Evolutionary conservation across 257 asterid genomes (phyloP), one percentile per base, ranked within the genome.

Genomic region (Forsythia suspensa): DNA sequence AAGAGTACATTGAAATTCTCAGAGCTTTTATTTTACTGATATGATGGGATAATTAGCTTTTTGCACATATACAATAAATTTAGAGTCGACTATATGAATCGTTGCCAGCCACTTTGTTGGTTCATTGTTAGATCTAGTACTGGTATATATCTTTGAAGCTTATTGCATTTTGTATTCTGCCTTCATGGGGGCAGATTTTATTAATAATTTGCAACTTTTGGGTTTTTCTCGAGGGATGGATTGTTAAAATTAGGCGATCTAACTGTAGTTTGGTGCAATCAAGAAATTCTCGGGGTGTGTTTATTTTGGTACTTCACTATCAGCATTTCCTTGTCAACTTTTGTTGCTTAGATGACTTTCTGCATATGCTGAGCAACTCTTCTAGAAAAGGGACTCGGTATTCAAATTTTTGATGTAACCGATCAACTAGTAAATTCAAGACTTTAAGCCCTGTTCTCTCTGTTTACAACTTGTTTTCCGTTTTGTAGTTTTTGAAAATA

Each of bases 331-430:
- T 8, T 61, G 34, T 61, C 36, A 61, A 24, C 40, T 63, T 63
- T 63, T 63, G n/a, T 63, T 63, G n/a, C 40, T 63, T 63, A 11
- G 70, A 63, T 29, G 70, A 63, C 70, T 29, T 63, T 63, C 11
- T 63, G 4, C 40, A 11, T 63, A 29, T 18, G 39, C 2, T 24
- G 40, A 4, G 70, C 40, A 63, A 11, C 39, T 21, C 9, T 63
- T 63, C 16, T 63, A 63, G 39, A 29, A 29, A 18, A 63, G 6
- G 29, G 38, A 0, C 9, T 36, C 70, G 43, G 57, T 55, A 7
- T 41, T 52, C 71, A 72, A 59, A 74, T 71, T 77, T 77, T 73
- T 20, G 59, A 61, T 66, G 46, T 74, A 70, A 61, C 38, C 2
- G 41, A 8, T 44, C 76, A 12, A 72, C 63, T 21, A 21, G 21